phyloP scores from a whole-genome alignment of 176 grass and related monocot genomes.

The Avena eriantha region DNA sequence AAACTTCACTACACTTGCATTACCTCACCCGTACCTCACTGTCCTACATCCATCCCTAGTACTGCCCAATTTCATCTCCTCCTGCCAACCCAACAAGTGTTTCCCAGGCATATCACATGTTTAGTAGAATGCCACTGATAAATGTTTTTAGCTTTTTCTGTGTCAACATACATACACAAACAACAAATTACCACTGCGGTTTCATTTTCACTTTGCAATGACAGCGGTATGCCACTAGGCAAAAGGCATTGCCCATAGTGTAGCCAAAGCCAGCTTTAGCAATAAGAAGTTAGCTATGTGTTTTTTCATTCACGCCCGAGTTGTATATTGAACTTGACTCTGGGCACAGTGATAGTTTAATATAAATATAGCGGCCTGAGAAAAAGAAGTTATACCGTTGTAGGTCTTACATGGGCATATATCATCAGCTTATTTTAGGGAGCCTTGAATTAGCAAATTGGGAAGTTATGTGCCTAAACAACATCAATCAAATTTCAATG shows the following conservation, averaged over 20 bases:
- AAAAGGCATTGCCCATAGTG: not conserved
- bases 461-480: not conserved
- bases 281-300: not conserved
- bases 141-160: conserved; percentile 26
- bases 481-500: not conserved
- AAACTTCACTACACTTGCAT: not conserved
- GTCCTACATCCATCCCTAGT: not conserved
- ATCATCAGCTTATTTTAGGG: not conserved
- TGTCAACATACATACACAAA: conserved; percentile 14
- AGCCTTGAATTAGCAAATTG: not conserved
- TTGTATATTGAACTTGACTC: no score
- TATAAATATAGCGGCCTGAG: no score
- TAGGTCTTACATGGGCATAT: conserved; percentile 9
- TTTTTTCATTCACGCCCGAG: not conserved
- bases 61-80: not conserved
- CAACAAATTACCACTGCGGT: not conserved
- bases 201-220: not conserved
- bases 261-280: not conserved
- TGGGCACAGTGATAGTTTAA: no score
- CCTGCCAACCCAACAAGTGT: not conserved
- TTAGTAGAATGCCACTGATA: not conserved
- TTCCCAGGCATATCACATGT: not conserved
- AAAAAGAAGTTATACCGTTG: not conserved
- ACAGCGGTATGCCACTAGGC: not conserved
- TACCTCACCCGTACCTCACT: not conserved